Percentiles rank a stretch among this genome's conserved stretches.
Evolutionary conservation across 1,284 basidiomycete species (phyloP).

Genomic region (Leccinum fallax): DNA sequence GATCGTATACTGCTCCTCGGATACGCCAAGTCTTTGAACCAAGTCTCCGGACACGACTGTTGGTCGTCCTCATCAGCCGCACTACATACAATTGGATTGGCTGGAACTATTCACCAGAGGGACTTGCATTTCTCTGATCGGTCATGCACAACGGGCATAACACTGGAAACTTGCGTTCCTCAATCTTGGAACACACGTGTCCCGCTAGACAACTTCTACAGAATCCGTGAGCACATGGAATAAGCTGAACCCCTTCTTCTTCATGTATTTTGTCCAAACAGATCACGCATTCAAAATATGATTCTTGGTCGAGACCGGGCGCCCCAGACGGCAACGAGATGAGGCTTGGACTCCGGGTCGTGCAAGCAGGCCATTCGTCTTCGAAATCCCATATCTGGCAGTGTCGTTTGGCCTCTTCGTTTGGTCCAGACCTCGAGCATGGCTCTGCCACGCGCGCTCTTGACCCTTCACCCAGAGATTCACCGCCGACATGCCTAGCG

Average conservation of each 20-base stretch:
- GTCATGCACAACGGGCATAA: conserved; percentile 57
- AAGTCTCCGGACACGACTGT: conserved; percentile 45
- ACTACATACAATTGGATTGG: background rate
- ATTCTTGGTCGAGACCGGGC: conserved; percentile 7
- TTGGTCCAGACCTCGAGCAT: conserved; percentile 6
- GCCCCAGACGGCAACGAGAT: background rate
- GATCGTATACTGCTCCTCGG: conserved; percentile 46
- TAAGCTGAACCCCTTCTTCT: conserved; percentile 34
- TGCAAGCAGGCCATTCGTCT: background rate
- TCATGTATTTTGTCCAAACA: conserved; percentile 54
- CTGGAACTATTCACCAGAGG: conserved; percentile 40
- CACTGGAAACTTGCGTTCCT: conserved; percentile 58
- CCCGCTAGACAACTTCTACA: conserved; percentile 48
- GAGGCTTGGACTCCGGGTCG: background rate
- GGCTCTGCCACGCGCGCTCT: background rate
- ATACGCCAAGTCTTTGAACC: conserved; percentile 48
- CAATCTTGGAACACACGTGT: conserved; percentile 51
- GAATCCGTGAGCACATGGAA: conserved; percentile 28
- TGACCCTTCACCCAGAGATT: conserved; percentile 5
- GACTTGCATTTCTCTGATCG: conserved; percentile 33
- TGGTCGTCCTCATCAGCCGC: conserved; percentile 1
- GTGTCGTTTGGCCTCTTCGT: conserved; percentile 26
- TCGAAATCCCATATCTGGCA: conserved; percentile 1
- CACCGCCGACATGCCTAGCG: background rate
- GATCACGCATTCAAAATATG: conserved; percentile 45